These are phyloP conservation scores for Trichothecium sympodiale DNA, from an alignment of 2,329 filamentous ascomycete species.

Conservation along the genomic window DNA sequence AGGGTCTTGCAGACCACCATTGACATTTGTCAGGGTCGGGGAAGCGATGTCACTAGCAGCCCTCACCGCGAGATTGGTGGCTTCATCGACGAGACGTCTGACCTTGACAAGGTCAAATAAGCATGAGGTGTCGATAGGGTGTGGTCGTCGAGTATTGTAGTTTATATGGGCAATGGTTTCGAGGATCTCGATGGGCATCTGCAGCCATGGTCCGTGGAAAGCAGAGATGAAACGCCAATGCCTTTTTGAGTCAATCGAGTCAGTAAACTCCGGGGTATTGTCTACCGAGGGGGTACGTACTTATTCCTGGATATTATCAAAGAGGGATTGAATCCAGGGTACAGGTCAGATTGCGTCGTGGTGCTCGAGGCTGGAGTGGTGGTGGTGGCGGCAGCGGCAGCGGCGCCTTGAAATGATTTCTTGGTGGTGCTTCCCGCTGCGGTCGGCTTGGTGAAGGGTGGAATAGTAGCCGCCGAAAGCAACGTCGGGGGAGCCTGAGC, in stretches of 20 bases:
- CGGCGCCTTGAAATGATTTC: too few relatives aligned
- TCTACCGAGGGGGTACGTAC: too few relatives aligned
- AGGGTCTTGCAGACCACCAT: conserved; percentile 24
- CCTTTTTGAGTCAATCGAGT: conserved; percentile 27
- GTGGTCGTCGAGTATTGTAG: conserved; percentile 64
- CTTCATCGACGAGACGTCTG: conserved; percentile 67
- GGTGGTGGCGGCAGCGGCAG: too few relatives aligned
- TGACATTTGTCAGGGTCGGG: conserved; percentile 45
- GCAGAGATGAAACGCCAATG: conserved; percentile 80
- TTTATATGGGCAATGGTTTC: conserved; percentile 71
- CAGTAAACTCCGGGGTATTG: too few relatives aligned
- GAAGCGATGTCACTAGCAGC: conserved; percentile 64
- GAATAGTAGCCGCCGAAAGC: not conserved
- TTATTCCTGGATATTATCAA: too few relatives aligned
- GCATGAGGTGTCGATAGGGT: conserved; percentile 66
- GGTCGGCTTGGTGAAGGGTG: not conserved
- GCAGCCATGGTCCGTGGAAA: conserved; percentile 75
- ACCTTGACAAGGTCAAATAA: conserved; percentile 82
- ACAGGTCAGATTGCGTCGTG: too few relatives aligned
- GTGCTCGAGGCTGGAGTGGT: too few relatives aligned
- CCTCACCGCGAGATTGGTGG: conserved; percentile 65
- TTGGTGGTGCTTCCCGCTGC: too few relatives aligned
- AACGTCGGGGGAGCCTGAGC: not conserved
- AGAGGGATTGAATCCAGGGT: too few relatives aligned
- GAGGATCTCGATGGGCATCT: conserved; percentile 67